Evolutionary conservation across 2,329 filamentous ascomycete genomes (phyloP).

Genomic region (Cordyceps sp.): DNA sequence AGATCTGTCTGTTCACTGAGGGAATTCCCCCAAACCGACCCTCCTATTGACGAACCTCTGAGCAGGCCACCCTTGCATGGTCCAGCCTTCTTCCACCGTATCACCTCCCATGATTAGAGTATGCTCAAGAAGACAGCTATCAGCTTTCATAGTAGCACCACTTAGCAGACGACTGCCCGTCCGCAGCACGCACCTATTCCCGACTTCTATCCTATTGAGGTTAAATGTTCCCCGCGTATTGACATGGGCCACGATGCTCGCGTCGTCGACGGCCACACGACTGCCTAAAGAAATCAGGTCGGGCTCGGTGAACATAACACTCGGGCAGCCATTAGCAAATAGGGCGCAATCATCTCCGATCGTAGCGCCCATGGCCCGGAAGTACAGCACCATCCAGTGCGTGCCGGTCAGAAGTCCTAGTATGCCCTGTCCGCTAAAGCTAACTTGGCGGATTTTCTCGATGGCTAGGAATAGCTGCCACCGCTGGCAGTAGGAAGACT

Average conservation of each 20-base stretch:
- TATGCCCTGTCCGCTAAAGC: conserved; percentile 32
- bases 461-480: conserved; percentile 38
- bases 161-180: conserved; percentile 33
- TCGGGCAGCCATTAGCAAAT: conserved; percentile 34
- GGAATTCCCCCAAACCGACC: too few species aligned
- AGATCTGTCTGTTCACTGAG: too few species aligned
- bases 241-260: conserved; percentile 37
- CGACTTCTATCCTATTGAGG: conserved; percentile 32
- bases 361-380: conserved; percentile 31
- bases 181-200: conserved; percentile 32
- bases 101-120: conserved; percentile 41
- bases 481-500: conserved; percentile 36
- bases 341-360: conserved; percentile 38
- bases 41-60: too few species aligned
- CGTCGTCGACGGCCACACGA: conserved; percentile 35
- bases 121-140: conserved; percentile 37
- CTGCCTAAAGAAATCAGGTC: conserved; percentile 36
- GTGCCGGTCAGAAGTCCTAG: conserved; percentile 36
- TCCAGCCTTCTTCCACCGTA: conserved; percentile 29
- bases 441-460: conserved; percentile 30
- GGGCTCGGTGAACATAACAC: conserved; percentile 38
- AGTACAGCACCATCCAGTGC: conserved; percentile 33
- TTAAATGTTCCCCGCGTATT: conserved; percentile 40
- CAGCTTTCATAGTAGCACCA: conserved; percentile 33
- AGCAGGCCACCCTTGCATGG: conserved; percentile 38